Percentiles rank a stretch among this genome's conserved stretches.
Conservation (phyloP, 495 filamentous ascomycete genomes). For the Penicillium canariense region DNA sequence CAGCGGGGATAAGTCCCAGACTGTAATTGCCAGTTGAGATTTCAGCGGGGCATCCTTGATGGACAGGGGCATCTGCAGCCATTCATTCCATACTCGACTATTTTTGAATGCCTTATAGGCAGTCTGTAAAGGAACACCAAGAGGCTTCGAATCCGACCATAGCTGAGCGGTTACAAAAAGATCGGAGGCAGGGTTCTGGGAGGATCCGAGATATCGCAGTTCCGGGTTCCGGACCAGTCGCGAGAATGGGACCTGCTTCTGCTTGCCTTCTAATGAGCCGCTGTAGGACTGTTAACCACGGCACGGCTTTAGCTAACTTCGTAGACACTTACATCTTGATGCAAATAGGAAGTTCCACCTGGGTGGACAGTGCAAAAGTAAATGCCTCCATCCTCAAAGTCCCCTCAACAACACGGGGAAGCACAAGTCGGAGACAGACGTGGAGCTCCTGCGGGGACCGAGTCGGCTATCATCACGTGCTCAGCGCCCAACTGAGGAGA, state of each 20-base stretch:
- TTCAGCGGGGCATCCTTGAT: slow-evolving; percentile 76
- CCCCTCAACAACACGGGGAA: slow-evolving; percentile 1
- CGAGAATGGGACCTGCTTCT: slow-evolving; percentile 74
- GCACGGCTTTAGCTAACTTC: not conserved
- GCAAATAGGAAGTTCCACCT: slow-evolving; percentile 72
- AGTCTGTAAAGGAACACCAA: slow-evolving; percentile 89
- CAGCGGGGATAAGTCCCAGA: slow-evolving; percentile 90
- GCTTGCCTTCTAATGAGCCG: slow-evolving; percentile 82
- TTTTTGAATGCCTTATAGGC: slow-evolving; percentile 84
- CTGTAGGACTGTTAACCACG: slow-evolving; percentile 40
- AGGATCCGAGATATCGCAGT: slow-evolving; percentile 81
- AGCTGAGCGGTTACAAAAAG: slow-evolving; percentile 89
- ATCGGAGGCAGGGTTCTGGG: slow-evolving; percentile 71
- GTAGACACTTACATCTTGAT: slow-evolving; percentile 69
- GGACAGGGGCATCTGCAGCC: slow-evolving; percentile 81
- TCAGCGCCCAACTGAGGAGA: not conserved
- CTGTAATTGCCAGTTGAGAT: slow-evolving; percentile 84
- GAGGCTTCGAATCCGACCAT: slow-evolving; percentile 93
- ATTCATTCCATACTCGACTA: slow-evolving; percentile 88
- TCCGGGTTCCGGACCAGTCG: slow-evolving; percentile 73
- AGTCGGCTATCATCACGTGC: slow-evolving; percentile 20
- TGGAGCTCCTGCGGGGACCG: slow-evolving; percentile 15
- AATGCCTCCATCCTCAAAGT: slow-evolving; percentile 76
- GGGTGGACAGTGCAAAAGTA: slow-evolving; percentile 84
- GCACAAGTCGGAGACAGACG: not conserved